These are phyloP conservation scores for Zymoseptoria tritici DNA, from an alignment of 2,329 filamentous ascomycete genomes.

Conservation along the genomic window DNA sequence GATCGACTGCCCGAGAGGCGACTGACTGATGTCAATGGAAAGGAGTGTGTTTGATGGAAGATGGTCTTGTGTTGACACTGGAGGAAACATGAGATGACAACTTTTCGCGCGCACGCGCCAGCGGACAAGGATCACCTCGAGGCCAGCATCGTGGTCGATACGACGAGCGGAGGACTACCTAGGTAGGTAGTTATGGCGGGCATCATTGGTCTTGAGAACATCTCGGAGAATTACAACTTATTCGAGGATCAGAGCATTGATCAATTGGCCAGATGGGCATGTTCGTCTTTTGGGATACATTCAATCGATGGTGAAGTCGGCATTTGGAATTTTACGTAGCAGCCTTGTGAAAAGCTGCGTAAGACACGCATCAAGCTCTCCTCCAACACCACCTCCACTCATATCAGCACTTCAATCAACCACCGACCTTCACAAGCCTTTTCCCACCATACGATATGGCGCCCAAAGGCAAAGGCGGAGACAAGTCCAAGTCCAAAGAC, in stretches of 20 bases:
- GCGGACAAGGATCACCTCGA: background rate
- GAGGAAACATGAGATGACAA: background rate
- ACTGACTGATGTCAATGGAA: background rate
- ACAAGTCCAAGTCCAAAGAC: constrained; percentile 21
- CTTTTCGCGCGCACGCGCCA: background rate
- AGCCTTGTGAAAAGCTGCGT: background rate
- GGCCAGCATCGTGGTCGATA: background rate
- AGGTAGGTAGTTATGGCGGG: too few species aligned
- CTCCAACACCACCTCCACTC: background rate
- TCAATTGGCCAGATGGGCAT: too few species aligned
- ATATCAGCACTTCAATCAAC: background rate
- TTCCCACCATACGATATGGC: constrained; percentile 21
- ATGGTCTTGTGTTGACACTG: background rate
- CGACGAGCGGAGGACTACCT: too few species aligned
- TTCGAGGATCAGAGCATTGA: too few species aligned
- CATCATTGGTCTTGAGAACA: background rate
- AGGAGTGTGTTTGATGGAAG: background rate
- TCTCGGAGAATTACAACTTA: too few species aligned
- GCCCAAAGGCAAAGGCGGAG: constrained; percentile 26
- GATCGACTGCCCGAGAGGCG: background rate
- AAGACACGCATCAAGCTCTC: background rate
- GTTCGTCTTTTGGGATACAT: too few species aligned
- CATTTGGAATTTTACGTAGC: background rate
- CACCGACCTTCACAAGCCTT: background rate
- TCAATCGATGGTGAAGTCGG: background rate